Base-by-base conservation (phyloP, 768 basidiomycete species). In the Candolleomyces eurysporus region DNA sequence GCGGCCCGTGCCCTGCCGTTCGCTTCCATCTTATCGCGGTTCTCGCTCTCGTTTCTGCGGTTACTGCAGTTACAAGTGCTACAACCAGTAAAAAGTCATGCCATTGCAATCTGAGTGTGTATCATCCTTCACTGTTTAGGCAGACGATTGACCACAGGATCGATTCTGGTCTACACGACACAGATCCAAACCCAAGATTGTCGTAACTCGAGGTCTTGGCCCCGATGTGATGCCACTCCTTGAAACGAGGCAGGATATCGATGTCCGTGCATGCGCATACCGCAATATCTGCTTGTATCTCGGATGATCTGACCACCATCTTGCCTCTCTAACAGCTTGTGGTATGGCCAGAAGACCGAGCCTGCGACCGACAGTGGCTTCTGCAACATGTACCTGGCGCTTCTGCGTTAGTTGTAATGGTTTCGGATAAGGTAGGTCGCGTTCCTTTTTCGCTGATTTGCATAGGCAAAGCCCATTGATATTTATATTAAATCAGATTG, bases 301-400 rank as follows among this genome's bases (percentile, higher is more conserved):
- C 26, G 45, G 19, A 30, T 45, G 40, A 62, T 52, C 42, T 43
- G 42, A 43, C 13, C 11, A 43, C 42, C 26, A 26, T 26, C 26
- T 26, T 26, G 10, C 51, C 10, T 19, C 53, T 50, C 11, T 45
- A 52, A 8, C 54, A 81, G 80, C 54, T 82, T 36, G 70, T 78
- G 7, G 48, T 77, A 5, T 84, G 82, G 83, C 69, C 74, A 5
- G 71, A 89, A 62, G 84, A 91, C 65, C 65, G 77, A 5, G 67
- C 75, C 2, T 89, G 85, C 60, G 82, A 84, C 43, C 78, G 86
- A 16, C 66, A 79, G 21, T 96, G 93, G 94, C 73, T 96, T 4
- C 73, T 94, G 21, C 78, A 89, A 57, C 89, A 94, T 63, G 77
- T 87, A 6, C 71, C 73, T n/a, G 91, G 88, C 4, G 86, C 89